Percentiles rank a stretch among this genome's conserved stretches.
Conservation (phyloP, 805 yeast species). For the Wickerhamiella lipophila region DNA sequence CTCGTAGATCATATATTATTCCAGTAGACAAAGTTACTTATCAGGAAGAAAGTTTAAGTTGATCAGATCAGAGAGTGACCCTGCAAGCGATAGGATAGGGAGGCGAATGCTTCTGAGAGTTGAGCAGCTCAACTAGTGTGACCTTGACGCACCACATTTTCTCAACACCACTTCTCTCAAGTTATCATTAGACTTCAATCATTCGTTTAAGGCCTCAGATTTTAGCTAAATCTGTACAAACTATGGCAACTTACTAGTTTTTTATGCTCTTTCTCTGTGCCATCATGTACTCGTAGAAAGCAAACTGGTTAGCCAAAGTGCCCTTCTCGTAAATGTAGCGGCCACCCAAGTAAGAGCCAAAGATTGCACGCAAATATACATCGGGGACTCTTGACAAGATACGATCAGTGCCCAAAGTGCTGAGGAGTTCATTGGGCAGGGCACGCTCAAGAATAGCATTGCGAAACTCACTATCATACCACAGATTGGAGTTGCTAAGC, state of each 20-base stretch:
- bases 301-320: slow-evolving; percentile 55
- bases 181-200: too few species aligned
- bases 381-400: slow-evolving; percentile 72
- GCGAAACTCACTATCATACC: slow-evolving; percentile 73
- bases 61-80: too few species aligned
- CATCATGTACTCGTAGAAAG: slow-evolving; percentile 34
- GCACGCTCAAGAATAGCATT: slow-evolving; percentile 63
- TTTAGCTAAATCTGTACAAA: too few species aligned
- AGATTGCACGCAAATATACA: slow-evolving; percentile 74
- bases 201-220: too few species aligned
- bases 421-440: slow-evolving; percentile 59
- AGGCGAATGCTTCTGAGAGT: too few species aligned
- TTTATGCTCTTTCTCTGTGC: slow-evolving; percentile 19
- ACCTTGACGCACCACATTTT: too few species aligned
- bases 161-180: too few species aligned
- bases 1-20: slow-evolving; percentile 17
- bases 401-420: slow-evolving; percentile 46
- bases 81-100: too few species aligned
- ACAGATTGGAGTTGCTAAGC: slow-evolving; percentile 63
- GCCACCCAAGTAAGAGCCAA: slow-evolving; percentile 76
- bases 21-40: too few species aligned
- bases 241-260: neutral
- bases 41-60: too few species aligned
- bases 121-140: too few species aligned
- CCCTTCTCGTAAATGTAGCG: slow-evolving; percentile 76